Base-by-base conservation (phyloP, 805 yeast species). In the Candida glaebosa region DNA sequence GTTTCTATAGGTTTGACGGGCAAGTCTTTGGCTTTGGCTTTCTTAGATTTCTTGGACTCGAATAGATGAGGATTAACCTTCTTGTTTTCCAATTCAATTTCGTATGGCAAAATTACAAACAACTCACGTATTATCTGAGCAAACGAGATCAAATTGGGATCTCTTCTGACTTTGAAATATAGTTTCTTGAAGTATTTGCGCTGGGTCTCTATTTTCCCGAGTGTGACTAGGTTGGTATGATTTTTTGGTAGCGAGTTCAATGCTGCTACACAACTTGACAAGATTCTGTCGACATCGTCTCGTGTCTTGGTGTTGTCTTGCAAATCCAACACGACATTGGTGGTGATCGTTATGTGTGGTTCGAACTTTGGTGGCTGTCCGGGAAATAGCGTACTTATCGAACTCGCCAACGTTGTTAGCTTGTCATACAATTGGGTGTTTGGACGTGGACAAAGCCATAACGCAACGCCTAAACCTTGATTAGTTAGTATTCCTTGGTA, bases 271-370 rank as follows among this genome's bases (percentile, higher is more conserved):
- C 85, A 67, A 39, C 81, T 71, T 20, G 74, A 78, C 15, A 85
- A 66, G 6, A 83, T 76, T 24, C 71, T 67, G 45, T 76, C 76
- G 1, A 80, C 83, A 43, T 82, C 87, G 10, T 76, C 76, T 32
- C 72, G 71, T 9, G 72, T 65, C 18, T 67, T 59, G 9, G 46
- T 56, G 14, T 60, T 46, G 36, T 65, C 61, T 6, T 57, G 60
- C 45, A 64, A 47, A 42, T 68, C 61, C 19, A 82, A 63, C 1
- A 60, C 65, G 24, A 86, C 65, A 43, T 78, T 74, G n/a, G 87
- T 73, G 2, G 88, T 79, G 19, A 86, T 70, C 1, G 95, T 87
- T 26, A 87, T 71, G 56, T 86, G 95, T 3, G 95, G 95, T 46
- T 78, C 84, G 51, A 85, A 81, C 22, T 53, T 57, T 2, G 84